phyloP scores from a whole-genome alignment of 768 basidiomycete species.

The Porpolomopsis calyptriformis region DNA sequence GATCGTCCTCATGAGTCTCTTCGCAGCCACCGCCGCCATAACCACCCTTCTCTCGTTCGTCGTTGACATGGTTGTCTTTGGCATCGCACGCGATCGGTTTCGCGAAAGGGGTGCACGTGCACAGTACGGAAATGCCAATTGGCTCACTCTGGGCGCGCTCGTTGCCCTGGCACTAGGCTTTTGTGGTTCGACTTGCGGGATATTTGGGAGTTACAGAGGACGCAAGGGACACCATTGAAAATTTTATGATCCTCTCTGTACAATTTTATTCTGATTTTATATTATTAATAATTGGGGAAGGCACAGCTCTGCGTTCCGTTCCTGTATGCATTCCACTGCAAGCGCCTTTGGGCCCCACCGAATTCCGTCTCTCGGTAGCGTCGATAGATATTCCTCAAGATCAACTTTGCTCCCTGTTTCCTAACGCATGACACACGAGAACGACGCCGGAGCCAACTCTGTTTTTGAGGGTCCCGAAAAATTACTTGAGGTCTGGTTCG shows the following conservation, averaged over 20 bases:
- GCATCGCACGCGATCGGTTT: slow-evolving; percentile 52
- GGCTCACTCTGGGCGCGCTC: slow-evolving; percentile 70
- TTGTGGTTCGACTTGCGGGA: slow-evolving; percentile 54
- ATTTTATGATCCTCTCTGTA: too few relatives aligned
- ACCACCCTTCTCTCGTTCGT: slow-evolving; percentile 60
- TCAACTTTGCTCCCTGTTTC: background rate
- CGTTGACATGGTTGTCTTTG: slow-evolving; percentile 74
- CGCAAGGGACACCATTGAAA: slow-evolving; percentile 13
- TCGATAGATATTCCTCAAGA: slow-evolving; percentile 19
- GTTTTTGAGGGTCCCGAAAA: slow-evolving; percentile 94
- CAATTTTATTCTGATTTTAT: too few relatives aligned
- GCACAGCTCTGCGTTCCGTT: too few relatives aligned
- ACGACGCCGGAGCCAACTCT: slow-evolving; percentile 26
- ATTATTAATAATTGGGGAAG: too few relatives aligned
- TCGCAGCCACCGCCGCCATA: slow-evolving; percentile 55
- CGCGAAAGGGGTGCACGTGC: slow-evolving; percentile 37
- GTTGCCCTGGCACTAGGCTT: slow-evolving; percentile 56
- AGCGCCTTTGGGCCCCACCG: slow-evolving; percentile 6
- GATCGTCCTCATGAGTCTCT: slow-evolving; percentile 68
- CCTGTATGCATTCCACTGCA: slow-evolving; percentile 1
- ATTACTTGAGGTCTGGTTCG: slow-evolving; percentile 95
- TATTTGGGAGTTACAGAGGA: slow-evolving; percentile 55
- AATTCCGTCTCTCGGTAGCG: slow-evolving; percentile 39
- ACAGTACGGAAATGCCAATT: slow-evolving; percentile 70
- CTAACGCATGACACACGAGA: slow-evolving; percentile 20